phyloP scores from a whole-genome alignment of 345 rosid species.

The Arabidopsis suecica region DNA sequence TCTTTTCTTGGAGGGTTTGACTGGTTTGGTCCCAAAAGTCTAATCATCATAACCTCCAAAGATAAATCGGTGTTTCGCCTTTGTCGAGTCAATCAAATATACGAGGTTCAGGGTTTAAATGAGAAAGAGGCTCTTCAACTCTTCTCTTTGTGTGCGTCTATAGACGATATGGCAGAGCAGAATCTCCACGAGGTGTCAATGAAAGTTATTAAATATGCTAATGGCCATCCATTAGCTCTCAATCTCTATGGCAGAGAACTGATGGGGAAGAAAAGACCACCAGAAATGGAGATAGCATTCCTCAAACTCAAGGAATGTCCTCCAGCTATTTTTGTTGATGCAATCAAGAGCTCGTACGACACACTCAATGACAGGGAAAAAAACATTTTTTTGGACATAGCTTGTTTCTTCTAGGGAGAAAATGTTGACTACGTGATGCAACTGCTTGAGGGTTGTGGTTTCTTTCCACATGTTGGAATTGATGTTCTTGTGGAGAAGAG shows the following conservation, averaged over 20 bases:
- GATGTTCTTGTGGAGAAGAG: constrained; percentile 38
- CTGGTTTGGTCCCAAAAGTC: neutral
- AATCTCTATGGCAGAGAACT: neutral
- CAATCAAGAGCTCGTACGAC: neutral
- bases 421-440: neutral
- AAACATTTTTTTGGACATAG: neutral
- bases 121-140: constrained; percentile 1
- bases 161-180: neutral
- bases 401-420: constrained; percentile 10
- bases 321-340: neutral
- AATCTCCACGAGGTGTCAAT: neutral
- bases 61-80: neutral
- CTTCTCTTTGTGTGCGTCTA: neutral
- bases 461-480: constrained; percentile 5
- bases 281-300: neutral
- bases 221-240: constrained; percentile 42
- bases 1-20: constrained; percentile 9
- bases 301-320: neutral
- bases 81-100: neutral
- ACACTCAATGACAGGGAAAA: neutral
- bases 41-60: constrained; percentile 7
- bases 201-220: neutral
- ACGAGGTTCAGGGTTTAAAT: constrained; percentile 9
- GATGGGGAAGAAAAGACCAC: neutral
- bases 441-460: constrained; percentile 33